These are phyloP conservation scores for Tricholoma flavovirens DNA, from an alignment of 768 basidiomycete genomes.

Conservation along the genomic window DNA sequence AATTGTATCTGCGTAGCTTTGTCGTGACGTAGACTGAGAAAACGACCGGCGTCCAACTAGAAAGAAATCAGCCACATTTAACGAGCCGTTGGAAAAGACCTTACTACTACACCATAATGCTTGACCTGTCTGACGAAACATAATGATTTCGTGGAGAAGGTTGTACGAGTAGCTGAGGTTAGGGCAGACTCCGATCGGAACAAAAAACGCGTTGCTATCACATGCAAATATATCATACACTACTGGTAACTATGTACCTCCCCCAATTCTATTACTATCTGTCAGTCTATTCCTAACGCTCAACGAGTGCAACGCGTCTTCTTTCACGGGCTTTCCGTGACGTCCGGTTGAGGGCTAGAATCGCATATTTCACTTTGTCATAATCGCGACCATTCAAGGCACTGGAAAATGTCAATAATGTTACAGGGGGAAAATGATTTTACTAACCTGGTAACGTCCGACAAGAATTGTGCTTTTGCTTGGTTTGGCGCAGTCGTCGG, in stretches of 20 bases:
- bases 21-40: slow-evolving; percentile 68
- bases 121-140: slow-evolving; percentile 61
- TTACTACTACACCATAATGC: slow-evolving; percentile 49
- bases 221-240: too few relatives aligned
- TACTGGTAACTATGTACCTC: too few relatives aligned
- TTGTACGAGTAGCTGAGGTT: too few relatives aligned
- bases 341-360: slow-evolving; percentile 63
- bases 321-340: slow-evolving; percentile 72
- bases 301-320: slow-evolving; percentile 37
- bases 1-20: slow-evolving; percentile 84
- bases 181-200: neutral
- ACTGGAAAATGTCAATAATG: slow-evolving; percentile 30
- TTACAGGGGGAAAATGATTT: neutral
- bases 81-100: slow-evolving; percentile 10
- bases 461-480: slow-evolving; percentile 67
- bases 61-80: slow-evolving; percentile 3
- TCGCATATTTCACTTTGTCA: slow-evolving; percentile 80
- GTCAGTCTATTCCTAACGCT: slow-evolving; percentile 21
- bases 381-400: slow-evolving; percentile 58
- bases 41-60: slow-evolving; percentile 70
- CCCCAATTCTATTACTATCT: neutral
- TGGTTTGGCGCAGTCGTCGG: slow-evolving; percentile 57
- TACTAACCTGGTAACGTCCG: slow-evolving; percentile 69
- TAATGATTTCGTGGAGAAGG: slow-evolving; percentile 23
- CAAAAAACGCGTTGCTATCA: neutral